A percentile compares a stretch with the other conserved stretches of the same genome.
Conservation (phyloP, 78 protist genomes). For the Dictyostelium firmibasis region DNA sequence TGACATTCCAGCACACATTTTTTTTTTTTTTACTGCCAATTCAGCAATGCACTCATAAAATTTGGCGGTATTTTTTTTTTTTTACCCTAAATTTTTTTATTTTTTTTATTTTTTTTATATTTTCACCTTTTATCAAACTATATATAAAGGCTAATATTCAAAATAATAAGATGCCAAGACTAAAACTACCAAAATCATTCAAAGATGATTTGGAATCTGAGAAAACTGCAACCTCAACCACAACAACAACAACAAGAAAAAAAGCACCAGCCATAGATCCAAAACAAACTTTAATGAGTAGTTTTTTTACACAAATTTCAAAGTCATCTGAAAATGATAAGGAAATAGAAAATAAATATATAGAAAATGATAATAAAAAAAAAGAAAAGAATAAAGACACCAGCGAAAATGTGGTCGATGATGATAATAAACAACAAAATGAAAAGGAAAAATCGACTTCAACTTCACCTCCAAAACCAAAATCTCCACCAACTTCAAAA, state of each 20-base stretch:
- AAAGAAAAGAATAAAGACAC: not conserved
- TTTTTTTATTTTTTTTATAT: not conserved
- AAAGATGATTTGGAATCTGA: not conserved
- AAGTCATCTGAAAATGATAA: not conserved
- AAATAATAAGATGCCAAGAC: constrained; percentile 25
- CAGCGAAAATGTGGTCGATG: not conserved
- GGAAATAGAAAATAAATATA: not conserved
- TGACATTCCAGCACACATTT: no score
- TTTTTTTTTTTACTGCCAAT: no score
- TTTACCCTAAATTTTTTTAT: no score
- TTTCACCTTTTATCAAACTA: no score
- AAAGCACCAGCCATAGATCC: not conserved
- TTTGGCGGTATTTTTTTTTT: no score
- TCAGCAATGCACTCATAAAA: no score
- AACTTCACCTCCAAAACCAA: not conserved
- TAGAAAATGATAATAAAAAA: not conserved
- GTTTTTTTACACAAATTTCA: not conserved
- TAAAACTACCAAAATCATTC: constrained; percentile 10
- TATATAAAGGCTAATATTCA: no score
- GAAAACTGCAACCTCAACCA: not conserved
- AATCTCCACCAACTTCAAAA: not conserved
- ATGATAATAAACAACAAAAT: not conserved
- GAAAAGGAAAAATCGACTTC: not conserved
- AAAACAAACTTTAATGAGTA: not conserved
- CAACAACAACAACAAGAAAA: not conserved